Base-by-base conservation (phyloP, 2,329 filamentous ascomycete genomes). In the Pyrenophora graminea region DNA sequence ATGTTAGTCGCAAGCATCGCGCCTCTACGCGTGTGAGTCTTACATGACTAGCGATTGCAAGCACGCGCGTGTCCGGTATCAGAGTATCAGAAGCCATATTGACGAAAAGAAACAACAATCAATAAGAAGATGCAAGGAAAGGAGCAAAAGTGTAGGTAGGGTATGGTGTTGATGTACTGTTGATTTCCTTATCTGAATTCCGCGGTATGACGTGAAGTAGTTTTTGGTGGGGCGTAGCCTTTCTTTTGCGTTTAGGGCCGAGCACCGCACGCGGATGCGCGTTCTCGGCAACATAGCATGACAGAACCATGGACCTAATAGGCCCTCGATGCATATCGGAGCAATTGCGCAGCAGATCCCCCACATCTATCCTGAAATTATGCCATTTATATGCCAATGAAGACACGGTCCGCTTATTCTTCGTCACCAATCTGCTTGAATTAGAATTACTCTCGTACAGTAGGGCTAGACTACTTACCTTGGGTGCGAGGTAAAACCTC, bases 401-500 rank as follows among this genome's bases (percentile, higher is more conserved):
- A 47, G 37, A 52, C 51, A 46, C 58, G 36, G 40, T 47, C 45
- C 37, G 54, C 56, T 66, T 80, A 85, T 71, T 85, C 84, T 61
- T 86, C 84, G 62, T 86, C 84, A 61, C 84, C 88, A 69, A 91
- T 91, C 88, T 91, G 63, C 37, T 15, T 27, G 12, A 25, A 57
- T 80, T 69, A 81, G 77, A 52, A 60, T 38, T n/a, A 3, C 9
- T 19, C 15, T 3, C 23, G 27, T 31, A 21, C 4, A 9, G 6
- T 23, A 4, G 6, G 19, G 6, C 13, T 25, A 13, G 17, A 9
- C 21, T 7, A 12, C 83, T 53, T 78, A 94, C 94, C 91, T 99
- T 99, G 61, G 94, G 94, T 61, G 94, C 94, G 66, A 99, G 85
- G 79, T 97, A 99, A 85, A 97, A 99, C 70, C 93, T 86, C 77